Evolutionary conservation across 345 rosid species (phyloP), one percentile per base, ranked within the genome.

Genomic region (Rhodomyrtus tomentosa): DNA sequence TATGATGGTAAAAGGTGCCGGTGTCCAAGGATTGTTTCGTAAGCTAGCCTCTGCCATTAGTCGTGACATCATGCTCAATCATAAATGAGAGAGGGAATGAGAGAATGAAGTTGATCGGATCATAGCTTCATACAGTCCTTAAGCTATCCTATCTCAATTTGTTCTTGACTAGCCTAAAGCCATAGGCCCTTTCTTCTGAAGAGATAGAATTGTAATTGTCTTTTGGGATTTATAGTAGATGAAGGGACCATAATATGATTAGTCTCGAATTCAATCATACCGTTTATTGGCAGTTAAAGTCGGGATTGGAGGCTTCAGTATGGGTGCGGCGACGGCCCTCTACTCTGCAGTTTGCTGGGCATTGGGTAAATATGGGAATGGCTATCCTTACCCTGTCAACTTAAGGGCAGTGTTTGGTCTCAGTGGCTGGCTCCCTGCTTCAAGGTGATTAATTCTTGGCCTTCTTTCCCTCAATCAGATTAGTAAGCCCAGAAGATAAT

Each of bases 341-440:
- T 95, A 97, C 90, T 95, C 98, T 24, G 95, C 98, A 42, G 92
- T 93, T 21, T 95, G 95, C 86, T 95, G 84, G 85, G 91, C 95
- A 29, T 87, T 90, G 40, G 93, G 96, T 48, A 91, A 93, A 89
- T 94, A 90, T 87, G 95, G 92, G 83, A 91, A 91, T 88, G 98
- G 98, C 32, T 91, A 88, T 38, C 89, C 90, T 40, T 95, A 93
- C 87, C 89, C 89, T 40, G 80, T 92, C 87, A 93, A 91, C 92
- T 87, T 97, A 84, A 91, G 88, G 88, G 93, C 90, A 24, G 88
- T 90, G 50, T 86, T 92, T 54, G 92, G 94, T 58, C 90, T 94
- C 73, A 95, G 98, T 73, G 96, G 98, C 83, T 95, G 99, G 98
- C 98, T 97, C 85, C 99, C 99, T 4, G 94, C 95, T 87, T 91